These are phyloP conservation scores for Rhododendron ferrugineum DNA, from an alignment of 148 eudicot genomes.

Conservation along the genomic window DNA sequence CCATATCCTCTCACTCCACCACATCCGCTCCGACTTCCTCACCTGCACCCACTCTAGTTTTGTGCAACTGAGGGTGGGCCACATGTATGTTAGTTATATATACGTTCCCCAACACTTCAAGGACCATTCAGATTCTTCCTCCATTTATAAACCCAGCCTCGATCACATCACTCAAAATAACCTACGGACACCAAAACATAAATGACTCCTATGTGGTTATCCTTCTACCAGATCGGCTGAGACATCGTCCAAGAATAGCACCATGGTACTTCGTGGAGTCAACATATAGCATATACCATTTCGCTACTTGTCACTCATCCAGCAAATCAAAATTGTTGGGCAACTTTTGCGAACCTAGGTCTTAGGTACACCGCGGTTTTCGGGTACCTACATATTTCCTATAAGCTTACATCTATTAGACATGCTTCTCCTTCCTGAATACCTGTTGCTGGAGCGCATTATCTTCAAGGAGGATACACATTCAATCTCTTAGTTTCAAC, in stretches of 20 bases:
- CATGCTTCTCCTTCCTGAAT: not conserved
- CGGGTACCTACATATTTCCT: not conserved
- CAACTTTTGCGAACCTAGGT: not conserved
- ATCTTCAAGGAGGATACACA: not conserved
- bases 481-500: not conserved
- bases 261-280: not conserved
- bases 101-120: not conserved
- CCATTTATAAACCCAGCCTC: not conserved
- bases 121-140: not conserved
- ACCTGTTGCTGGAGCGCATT: not conserved
- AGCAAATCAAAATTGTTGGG: not conserved
- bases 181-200: not conserved
- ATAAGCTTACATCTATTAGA: not conserved
- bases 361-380: not conserved
- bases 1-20: not conserved
- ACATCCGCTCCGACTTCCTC: not conserved
- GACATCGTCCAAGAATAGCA: not conserved
- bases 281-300: no score
- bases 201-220: not conserved
- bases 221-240: not conserved
- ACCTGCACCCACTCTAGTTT: not conserved
- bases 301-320: not conserved
- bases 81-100: not conserved
- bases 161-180: not conserved
- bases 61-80: not conserved